phyloP scores from a whole-genome alignment of 108 stramenopile species.

The Hondaea fermentalgiana region DNA sequence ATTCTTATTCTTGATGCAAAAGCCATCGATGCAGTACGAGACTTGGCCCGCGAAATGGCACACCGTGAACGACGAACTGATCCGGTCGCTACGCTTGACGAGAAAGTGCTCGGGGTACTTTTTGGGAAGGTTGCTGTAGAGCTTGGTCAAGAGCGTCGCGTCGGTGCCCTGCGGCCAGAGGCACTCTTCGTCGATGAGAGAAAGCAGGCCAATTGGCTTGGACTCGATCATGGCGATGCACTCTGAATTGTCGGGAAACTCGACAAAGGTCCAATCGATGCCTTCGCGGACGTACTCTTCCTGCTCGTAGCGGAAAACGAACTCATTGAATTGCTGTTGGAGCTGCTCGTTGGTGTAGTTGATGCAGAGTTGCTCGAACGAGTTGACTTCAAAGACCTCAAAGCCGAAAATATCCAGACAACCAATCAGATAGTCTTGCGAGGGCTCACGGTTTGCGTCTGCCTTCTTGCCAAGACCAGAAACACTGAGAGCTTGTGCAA shows the following conservation, averaged over 20 bases:
- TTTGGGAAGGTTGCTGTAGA: conserved; percentile 31
- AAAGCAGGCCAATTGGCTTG: background rate
- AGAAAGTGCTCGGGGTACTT: background rate
- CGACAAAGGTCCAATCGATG: background rate
- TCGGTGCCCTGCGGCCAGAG: conserved; percentile 44
- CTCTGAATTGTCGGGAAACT: conserved; percentile 11
- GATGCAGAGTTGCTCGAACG: conserved; percentile 90
- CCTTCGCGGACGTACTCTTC: conserved; percentile 69
- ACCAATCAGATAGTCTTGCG: conserved; percentile 22
- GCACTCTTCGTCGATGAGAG: conserved; percentile 50
- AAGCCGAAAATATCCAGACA: conserved; percentile 31
- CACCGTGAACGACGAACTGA: background rate
- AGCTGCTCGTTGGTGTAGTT: conserved; percentile 90
- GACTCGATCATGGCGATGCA: background rate
- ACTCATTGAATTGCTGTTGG: conserved; percentile 82
- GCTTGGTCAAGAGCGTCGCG: conserved; percentile 31
- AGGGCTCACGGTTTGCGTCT: conserved; percentile 32
- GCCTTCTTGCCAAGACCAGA: background rate
- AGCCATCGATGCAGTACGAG: conserved; percentile 23
- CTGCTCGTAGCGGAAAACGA: conserved; percentile 79
- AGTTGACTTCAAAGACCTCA: conserved; percentile 48
- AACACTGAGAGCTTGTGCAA: conserved; percentile 14
- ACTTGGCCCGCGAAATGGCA: conserved; percentile 19
- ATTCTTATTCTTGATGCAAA: conserved; percentile 42
- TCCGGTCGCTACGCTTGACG: background rate